Evolutionary conservation across 441 rosid genomes (phyloP).

Genomic region (Macaranga tanarius): DNA sequence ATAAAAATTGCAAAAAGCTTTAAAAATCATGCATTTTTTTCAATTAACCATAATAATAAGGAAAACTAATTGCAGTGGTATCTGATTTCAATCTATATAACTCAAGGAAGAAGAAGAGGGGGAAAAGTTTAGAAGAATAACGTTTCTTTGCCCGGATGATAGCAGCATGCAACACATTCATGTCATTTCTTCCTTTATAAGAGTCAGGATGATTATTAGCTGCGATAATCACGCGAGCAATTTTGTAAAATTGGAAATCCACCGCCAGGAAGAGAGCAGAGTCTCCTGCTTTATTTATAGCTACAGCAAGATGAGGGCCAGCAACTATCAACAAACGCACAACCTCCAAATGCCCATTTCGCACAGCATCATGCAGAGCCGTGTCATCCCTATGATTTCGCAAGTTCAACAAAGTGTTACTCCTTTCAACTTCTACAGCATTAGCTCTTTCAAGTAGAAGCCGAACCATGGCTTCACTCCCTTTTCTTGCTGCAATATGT

Average conservation of each 20-base stretch:
- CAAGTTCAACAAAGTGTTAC: conserved; percentile 15
- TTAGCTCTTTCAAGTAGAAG: conserved; percentile 21
- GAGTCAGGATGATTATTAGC: not conserved
- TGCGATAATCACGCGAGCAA: not conserved
- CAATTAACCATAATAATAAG: too few relatives aligned
- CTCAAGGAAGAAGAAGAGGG: not conserved
- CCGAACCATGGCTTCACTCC: not conserved
- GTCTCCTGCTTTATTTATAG: conserved; percentile 19
- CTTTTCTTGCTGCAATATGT: conserved; percentile 25
- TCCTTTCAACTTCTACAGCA: conserved; percentile 13
- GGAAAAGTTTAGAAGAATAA: not conserved
- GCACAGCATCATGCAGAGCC: conserved; percentile 22
- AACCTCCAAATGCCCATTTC: conserved; percentile 15
- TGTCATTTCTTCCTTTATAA: conserved; percentile 20
- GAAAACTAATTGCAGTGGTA: too few relatives aligned
- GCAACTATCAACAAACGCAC: conserved; percentile 16
- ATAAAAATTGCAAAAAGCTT: too few relatives aligned
- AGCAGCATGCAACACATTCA: conserved; percentile 27
- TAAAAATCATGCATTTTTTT: too few relatives aligned
- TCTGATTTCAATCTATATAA: too few relatives aligned
- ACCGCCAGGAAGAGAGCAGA: conserved; percentile 23
- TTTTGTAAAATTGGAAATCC: conserved; percentile 18
- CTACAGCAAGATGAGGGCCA: conserved; percentile 12
- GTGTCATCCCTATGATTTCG: conserved; percentile 19
- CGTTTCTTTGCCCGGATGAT: conserved; percentile 13